Evolutionary conservation across 1,284 basidiomycete genomes (phyloP), one percentile per base, ranked within the genome.

Genomic region (Leccinum angustisporum): DNA sequence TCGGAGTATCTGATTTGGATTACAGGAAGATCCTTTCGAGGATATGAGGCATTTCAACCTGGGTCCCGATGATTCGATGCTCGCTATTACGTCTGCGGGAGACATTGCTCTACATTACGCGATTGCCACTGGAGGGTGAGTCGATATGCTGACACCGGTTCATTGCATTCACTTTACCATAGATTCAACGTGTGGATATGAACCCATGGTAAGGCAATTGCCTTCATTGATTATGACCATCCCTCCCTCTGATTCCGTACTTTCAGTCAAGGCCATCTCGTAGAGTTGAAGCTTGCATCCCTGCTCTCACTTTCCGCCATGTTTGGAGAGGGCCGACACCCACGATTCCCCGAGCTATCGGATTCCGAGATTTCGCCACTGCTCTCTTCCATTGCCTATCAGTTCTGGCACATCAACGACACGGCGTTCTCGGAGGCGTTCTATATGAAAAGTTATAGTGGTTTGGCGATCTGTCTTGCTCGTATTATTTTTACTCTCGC

Each of bases 31-130:
- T 71, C 91, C 91, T 27, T 27, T 27, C 25, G 25, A 27, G 25
- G 91, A 93, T 69, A 88, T 94, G 81, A 80, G 83, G 67, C 81
- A 87, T 70, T 77, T 94, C 13, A 72, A 86, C n/a, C 75, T 93
- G 61, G 81, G 81, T 34, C 76, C 78, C 40, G 80, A 87, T 9
- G 91, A 93, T 75, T 83, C 86, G 11, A 83, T 93, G 66, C 80
- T 94, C 4, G 86, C 87, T 21, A 92, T 93, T 69, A 92, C 91
- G 2, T 88, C 86, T 58, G 92, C 90, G 0, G 92, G 91, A 0
- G 91, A 93, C 75, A 94, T 93, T 70, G 89, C 89, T 2, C 78
- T 94, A 43, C 92, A 94, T 74, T 94, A 94, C 67, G 90, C 90
- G 5, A 86, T 90, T 54, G 81, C 82, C 1, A 87, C 86, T 5